These are phyloP conservation scores for Agaricales sp. DNA, from an alignment of 1,284 basidiomycete species.

Conservation along the genomic window DNA sequence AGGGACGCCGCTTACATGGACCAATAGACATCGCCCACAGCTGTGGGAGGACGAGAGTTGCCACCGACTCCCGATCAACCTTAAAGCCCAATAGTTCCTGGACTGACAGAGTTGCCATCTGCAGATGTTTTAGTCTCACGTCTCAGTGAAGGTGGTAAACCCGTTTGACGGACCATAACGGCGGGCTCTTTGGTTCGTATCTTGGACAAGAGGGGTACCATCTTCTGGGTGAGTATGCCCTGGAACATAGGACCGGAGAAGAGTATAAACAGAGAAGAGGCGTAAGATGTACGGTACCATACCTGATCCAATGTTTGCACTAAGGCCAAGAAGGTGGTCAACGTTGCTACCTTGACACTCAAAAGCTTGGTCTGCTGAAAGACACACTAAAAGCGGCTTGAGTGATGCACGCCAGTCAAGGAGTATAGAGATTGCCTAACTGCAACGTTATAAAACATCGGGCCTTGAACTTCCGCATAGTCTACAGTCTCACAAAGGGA, in stretches of 20 bases:
- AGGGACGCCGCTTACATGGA: constrained; percentile 51
- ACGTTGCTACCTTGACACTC: constrained; percentile 82
- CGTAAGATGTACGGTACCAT: constrained; percentile 9
- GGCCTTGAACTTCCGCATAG: constrained; percentile 82
- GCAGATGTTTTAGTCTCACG: neutral
- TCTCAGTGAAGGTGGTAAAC: neutral
- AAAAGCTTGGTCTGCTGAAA: constrained; percentile 85
- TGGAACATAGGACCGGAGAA: constrained; percentile 14
- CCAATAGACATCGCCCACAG: constrained; percentile 96
- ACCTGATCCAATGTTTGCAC: constrained; percentile 92
- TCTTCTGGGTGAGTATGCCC: constrained; percentile 85
- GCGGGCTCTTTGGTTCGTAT: constrained; percentile 93
- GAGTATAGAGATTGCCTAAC: constrained; percentile 33
- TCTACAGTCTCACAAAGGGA: constrained; percentile 89
- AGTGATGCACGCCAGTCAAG: neutral
- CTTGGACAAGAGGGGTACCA: constrained; percentile 88
- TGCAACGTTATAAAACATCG: constrained; percentile 81
- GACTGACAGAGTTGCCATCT: constrained; percentile 89
- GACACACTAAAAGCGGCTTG: constrained; percentile 44
- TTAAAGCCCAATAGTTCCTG: constrained; percentile 97
- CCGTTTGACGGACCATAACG: constrained; percentile 59
- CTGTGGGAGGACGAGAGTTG: constrained; percentile 87
- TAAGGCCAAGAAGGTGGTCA: constrained; percentile 86
- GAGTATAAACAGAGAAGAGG: neutral
- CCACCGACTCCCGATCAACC: constrained; percentile 90